These are phyloP conservation scores for Prunella vulgaris DNA, from an alignment of 257 asterid genomes.

Conservation along the genomic window DNA sequence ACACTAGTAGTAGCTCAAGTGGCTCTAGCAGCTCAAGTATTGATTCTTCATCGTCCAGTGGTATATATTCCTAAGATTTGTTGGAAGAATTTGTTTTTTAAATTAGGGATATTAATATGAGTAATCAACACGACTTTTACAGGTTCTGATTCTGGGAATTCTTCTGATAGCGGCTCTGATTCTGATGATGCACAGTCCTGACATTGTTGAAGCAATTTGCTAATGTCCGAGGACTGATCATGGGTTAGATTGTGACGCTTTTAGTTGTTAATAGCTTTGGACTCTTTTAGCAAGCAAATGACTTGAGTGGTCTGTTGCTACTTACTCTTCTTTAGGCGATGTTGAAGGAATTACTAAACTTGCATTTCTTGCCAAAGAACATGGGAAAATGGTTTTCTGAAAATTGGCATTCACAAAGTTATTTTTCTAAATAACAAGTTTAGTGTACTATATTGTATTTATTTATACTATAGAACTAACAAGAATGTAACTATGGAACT, in stretches of 20 bases:
- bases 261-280: background rate
- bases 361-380: no score
- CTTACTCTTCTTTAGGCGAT: no score
- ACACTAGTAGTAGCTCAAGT: slow-evolving; percentile 74
- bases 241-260: background rate
- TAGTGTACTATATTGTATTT: no score
- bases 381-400: no score
- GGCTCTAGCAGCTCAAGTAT: slow-evolving; percentile 90
- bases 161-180: slow-evolving; percentile 59
- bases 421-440: no score
- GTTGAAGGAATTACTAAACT: no score
- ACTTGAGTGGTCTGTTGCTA: no score
- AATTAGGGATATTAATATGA: background rate
- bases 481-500: no score
- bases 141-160: slow-evolving; percentile 96
- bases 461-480: no score
- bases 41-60: slow-evolving; percentile 91
- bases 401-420: no score
- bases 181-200: slow-evolving; percentile 14
- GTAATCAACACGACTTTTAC: slow-evolving; percentile 35
- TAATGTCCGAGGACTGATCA: background rate
- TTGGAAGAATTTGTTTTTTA: slow-evolving; percentile 17
- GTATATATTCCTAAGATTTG: no score
- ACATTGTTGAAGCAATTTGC: background rate
- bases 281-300: no score